Base-by-base conservation (phyloP, 768 basidiomycete species). In the Suillus americanus region DNA sequence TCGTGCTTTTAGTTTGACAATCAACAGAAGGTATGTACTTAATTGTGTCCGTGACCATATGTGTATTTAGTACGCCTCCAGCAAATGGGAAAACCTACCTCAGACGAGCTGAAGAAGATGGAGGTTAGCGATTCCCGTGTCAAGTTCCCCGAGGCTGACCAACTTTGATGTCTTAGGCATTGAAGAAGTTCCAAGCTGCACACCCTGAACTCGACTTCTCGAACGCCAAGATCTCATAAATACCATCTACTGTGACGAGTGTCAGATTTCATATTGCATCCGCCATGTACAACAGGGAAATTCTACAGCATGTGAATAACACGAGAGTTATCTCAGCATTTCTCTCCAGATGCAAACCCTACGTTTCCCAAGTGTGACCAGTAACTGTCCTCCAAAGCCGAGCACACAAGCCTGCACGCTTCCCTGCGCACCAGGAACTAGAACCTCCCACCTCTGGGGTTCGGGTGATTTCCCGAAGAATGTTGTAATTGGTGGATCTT, bases 181-280 rank as follows among this genome's bases (percentile, higher is more conserved):
- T 99, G 64, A 86, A 88, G 78, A 95, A 91, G 76, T 97, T 98
- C 79, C 92, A 95, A 79, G 87, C 81, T 1, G 85, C 86, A 45
- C 95, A 98, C 75, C 96, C 96, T 0, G 96, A 98, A 75, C 82
- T 98, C 71, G 96, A 98, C 76, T 96, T 98, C 74, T 92, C 91
- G 33, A 89, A 95, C 14, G 95, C 92, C 12, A 94, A 94, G 75
- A 91, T 95, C 62, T 89, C 90, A 66, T 94, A 80, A 64, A 50
- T 12, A 25, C 20, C 6, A 55, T 18, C 23, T 57, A 40, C 16
- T 25, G 23, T 28, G 9, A 57, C n/a, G n/a, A 48, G 54, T 20
- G 33, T 54, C 8, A 46, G 35, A 53, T 51, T 35, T 48, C 18
- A 45, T 35, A 41, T 30, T 50, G 38, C 53, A 33, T n/a, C 53